Conservation (phyloP, 768 basidiomycete genomes). For the Boletus eberwhitei region DNA sequence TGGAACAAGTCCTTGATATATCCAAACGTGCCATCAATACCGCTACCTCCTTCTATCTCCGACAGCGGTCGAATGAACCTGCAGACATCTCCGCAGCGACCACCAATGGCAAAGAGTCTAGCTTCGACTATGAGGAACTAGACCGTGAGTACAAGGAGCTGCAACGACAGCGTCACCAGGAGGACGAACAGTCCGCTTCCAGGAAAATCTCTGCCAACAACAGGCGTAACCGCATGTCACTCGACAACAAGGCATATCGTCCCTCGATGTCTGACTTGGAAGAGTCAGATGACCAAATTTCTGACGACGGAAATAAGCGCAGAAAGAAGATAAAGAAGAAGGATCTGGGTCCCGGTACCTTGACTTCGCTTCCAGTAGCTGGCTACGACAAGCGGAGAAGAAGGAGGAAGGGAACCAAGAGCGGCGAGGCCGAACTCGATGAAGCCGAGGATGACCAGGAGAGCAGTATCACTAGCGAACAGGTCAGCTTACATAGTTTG, state of each 20-base stretch:
- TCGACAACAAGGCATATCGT: slow-evolving; percentile 80
- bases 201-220: slow-evolving; percentile 34
- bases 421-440: slow-evolving; percentile 33
- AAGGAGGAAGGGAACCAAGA: slow-evolving; percentile 49
- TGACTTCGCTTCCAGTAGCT: slow-evolving; percentile 67
- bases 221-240: slow-evolving; percentile 62
- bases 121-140: slow-evolving; percentile 78
- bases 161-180: slow-evolving; percentile 25
- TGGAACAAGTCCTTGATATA: slow-evolving; percentile 56
- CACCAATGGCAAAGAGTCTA: slow-evolving; percentile 40
- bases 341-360: slow-evolving; percentile 49
- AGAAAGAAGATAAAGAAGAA: slow-evolving; percentile 50
- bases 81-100: slow-evolving; percentile 40
- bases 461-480: slow-evolving; percentile 35
- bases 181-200: slow-evolving; percentile 27
- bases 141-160: slow-evolving; percentile 57
- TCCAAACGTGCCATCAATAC: slow-evolving; percentile 51
- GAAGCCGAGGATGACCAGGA: slow-evolving; percentile 52
- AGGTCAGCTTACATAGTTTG: slow-evolving; percentile 36
- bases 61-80: slow-evolving; percentile 58
- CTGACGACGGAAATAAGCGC: slow-evolving; percentile 50
- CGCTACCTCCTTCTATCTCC: slow-evolving; percentile 61
- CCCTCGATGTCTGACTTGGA: slow-evolving; percentile 66
- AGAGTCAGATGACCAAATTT: slow-evolving; percentile 59
- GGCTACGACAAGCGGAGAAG: slow-evolving; percentile 59